Evolutionary conservation across 306 rosid genomes (phyloP).

Genomic region (Nissolia schottii): DNA sequence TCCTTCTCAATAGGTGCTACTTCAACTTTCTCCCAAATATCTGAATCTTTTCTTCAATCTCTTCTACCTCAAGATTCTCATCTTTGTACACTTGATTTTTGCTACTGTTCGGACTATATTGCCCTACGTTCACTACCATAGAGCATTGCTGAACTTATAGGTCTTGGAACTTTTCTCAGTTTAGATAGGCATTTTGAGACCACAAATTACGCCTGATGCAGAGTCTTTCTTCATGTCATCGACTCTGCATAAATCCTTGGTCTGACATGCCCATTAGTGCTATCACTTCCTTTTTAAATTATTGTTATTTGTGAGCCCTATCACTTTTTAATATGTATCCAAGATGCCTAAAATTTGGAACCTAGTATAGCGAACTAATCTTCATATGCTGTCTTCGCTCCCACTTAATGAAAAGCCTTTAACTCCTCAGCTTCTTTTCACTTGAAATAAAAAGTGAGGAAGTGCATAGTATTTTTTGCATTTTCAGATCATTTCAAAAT

Average conservation of each 20-base stretch:
- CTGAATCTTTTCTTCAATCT: neutral
- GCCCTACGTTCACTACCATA: neutral
- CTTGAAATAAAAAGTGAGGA: neutral
- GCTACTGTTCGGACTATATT: neutral
- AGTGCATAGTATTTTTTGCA: neutral
- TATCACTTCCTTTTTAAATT: too few species aligned
- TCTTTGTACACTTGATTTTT: neutral
- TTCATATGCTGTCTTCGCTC: neutral
- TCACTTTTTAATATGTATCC: too few species aligned
- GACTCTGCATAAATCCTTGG: neutral
- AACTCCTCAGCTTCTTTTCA: neutral
- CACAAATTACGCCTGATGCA: neutral
- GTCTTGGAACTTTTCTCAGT: neutral
- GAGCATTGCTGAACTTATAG: neutral
- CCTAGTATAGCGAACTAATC: too few species aligned
- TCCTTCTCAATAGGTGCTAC: neutral
- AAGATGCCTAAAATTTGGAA: too few species aligned
- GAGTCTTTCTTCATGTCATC: neutral
- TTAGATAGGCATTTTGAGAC: neutral
- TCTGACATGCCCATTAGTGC: neutral
- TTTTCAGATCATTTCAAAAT: neutral
- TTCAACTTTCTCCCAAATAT: neutral
- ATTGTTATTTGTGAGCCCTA: too few species aligned
- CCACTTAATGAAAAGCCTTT: neutral
- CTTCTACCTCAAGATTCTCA: neutral